These are phyloP conservation scores for Ceratocystis cacaofunesta DNA, from an alignment of 2,329 filamentous ascomycete genomes.

Conservation along the genomic window DNA sequence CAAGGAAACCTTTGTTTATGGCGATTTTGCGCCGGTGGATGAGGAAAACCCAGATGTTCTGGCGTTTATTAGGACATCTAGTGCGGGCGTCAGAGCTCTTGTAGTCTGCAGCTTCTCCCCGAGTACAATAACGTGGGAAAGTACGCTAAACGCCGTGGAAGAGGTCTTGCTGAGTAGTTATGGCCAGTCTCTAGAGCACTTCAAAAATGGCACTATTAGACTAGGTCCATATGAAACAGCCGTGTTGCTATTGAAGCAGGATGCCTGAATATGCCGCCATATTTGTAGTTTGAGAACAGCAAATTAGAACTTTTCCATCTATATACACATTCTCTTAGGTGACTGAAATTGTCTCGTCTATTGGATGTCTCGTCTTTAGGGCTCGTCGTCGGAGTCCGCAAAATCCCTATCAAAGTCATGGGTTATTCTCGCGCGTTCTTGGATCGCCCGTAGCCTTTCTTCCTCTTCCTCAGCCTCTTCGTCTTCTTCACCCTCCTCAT, in stretches of 20 bases:
- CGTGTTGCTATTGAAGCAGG: conserved; percentile 22
- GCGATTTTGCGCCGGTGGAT: conserved; percentile 26
- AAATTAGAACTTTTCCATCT: not conserved
- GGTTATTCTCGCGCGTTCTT: not conserved
- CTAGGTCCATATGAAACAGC: conserved; percentile 28
- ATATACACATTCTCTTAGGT: not conserved
- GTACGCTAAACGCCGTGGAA: conserved; percentile 19
- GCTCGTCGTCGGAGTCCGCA: conserved; percentile 5
- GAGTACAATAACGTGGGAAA: conserved; percentile 24
- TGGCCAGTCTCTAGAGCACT: conserved; percentile 22
- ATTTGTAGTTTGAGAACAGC: not conserved
- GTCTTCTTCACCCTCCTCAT: not conserved
- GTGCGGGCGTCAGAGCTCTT: conserved; percentile 24
- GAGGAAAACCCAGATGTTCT: conserved; percentile 26
- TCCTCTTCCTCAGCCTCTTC: not conserved
- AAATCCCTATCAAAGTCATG: conserved; percentile 4
- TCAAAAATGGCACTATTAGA: conserved; percentile 21
- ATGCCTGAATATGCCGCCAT: not conserved
- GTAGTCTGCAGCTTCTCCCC: conserved; percentile 28
- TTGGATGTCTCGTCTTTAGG: not conserved
- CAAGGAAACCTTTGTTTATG: conserved; percentile 52
- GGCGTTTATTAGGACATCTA: conserved; percentile 26
- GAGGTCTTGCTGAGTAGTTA: conserved; percentile 26
- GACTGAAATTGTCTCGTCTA: not conserved
- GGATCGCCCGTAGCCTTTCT: not conserved